Evolutionary conservation across 169 alveolate genomes (phyloP).

Genomic region (Plasmodium gaboni): DNA sequence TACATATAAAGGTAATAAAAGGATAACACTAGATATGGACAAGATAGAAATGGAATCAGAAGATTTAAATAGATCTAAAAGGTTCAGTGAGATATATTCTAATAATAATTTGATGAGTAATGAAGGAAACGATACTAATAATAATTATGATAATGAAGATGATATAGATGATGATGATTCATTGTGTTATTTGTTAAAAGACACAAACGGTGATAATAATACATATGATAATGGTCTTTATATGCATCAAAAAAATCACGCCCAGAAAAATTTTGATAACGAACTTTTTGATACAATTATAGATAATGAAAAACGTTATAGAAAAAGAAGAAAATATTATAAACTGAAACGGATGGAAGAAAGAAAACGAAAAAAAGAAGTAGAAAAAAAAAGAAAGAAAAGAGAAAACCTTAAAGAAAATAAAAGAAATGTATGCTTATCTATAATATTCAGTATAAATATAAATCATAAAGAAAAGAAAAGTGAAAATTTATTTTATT

Average conservation of each 20-base stretch:
- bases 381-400: slow-evolving; percentile 18
- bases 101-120: neutral
- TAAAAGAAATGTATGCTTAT: slow-evolving; percentile 56
- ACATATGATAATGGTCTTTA: neutral
- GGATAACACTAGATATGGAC: neutral
- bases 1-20: neutral
- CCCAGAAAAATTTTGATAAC: slow-evolving; percentile 1
- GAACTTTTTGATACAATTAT: neutral
- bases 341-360: neutral
- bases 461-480: slow-evolving; percentile 35
- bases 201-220: slow-evolving; percentile 7
- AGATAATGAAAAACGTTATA: too few relatives aligned
- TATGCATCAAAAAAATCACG: neutral
- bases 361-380: slow-evolving; percentile 14
- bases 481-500: slow-evolving; percentile 4
- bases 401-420: slow-evolving; percentile 36
- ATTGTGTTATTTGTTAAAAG: neutral
- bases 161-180: neutral
- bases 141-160: neutral
- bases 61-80: neutral
- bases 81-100: neutral
- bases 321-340: too few relatives aligned
- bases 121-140: neutral
- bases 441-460: slow-evolving; percentile 39
- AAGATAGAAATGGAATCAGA: slow-evolving; percentile 8